phyloP scores from a whole-genome alignment of 257 asterid genomes.

The Nicotiana undulata region DNA sequence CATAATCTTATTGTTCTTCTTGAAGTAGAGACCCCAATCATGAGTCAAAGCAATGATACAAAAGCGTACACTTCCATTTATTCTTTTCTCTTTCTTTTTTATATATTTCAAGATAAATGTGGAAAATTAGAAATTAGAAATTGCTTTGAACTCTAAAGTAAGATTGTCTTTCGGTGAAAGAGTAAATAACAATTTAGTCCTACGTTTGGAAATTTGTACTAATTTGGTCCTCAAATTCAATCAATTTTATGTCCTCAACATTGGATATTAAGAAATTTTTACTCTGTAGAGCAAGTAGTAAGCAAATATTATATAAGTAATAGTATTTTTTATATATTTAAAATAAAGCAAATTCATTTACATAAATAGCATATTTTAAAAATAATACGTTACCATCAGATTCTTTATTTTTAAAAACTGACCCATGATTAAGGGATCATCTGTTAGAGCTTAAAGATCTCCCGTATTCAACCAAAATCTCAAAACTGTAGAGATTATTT shows the following conservation, averaged over 20 bases:
- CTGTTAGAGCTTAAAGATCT: no score
- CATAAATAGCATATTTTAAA: no score
- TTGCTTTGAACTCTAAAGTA: constrained; percentile 9
- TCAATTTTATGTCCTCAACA: background rate
- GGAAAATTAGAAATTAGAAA: background rate
- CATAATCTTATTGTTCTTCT: constrained; percentile 17
- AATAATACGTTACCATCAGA: no score
- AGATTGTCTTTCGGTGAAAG: constrained; percentile 30
- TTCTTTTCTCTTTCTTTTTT: background rate
- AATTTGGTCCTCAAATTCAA: background rate
- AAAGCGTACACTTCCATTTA: background rate
- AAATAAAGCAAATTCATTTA: no score
- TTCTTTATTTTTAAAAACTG: no score
- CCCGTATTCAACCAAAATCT: no score
- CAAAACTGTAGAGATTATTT: no score
- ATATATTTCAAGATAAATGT: background rate
- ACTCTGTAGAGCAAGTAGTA: no score
- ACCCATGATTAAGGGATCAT: no score
- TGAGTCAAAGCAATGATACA: constrained; percentile 35
- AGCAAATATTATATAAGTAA: no score
- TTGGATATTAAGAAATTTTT: background rate
- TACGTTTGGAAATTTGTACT: background rate
- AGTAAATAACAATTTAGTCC: background rate
- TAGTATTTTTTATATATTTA: no score
- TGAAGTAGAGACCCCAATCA: constrained; percentile 11